Evolutionary conservation across 768 basidiomycete species (phyloP), one percentile per base, ranked within the genome.

Genomic region (Lepiota brunneoincarnata): DNA sequence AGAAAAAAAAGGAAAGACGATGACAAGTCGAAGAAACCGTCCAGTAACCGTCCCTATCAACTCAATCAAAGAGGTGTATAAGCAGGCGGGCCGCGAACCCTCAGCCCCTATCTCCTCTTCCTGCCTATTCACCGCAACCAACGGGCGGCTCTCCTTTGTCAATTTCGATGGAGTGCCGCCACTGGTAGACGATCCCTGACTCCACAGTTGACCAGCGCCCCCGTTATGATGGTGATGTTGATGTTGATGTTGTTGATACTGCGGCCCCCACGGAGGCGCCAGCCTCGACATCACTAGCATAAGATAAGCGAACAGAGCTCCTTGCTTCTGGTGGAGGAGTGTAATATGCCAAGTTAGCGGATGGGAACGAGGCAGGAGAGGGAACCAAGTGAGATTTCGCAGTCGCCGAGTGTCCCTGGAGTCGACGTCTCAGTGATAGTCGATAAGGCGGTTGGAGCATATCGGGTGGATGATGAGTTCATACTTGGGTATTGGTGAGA

Each of bases 401-500:
- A n/a, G 4, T 34, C 43, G 4, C 20, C 42, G 15, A 44, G 9
- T 1, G 28, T 54, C 6, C 45, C 46, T 6, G 53, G 45, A 2
- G 53, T 48, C 5, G 53, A 54, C 1, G 12, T 46, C 17, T 54
- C 53, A n/a, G 53, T 48, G 18, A 54, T 54, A 4, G 45, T 54
- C 9, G 53, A 54, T 2, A 54, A n/a, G 10, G 53, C 34, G 2
- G 38, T 54, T 7, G 53, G 45, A 12, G 23, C 18, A 18, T 41
- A 54, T 45, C 20, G n/a, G 28, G 17, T 11, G 18, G 18, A 18
- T 34, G 44, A 4, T 50, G 41, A 15, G 31, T 10, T 17, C 2
- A 20, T 18, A 31, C 21, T n/a, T 31, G 31, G 6, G 20, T 24
- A 7, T 45, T 45, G 45, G 23, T 49, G 36, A 18, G 35, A 3